phyloP scores from a whole-genome alignment of 164 flowering plant genomes.

The Warburgia ugandensis region DNA sequence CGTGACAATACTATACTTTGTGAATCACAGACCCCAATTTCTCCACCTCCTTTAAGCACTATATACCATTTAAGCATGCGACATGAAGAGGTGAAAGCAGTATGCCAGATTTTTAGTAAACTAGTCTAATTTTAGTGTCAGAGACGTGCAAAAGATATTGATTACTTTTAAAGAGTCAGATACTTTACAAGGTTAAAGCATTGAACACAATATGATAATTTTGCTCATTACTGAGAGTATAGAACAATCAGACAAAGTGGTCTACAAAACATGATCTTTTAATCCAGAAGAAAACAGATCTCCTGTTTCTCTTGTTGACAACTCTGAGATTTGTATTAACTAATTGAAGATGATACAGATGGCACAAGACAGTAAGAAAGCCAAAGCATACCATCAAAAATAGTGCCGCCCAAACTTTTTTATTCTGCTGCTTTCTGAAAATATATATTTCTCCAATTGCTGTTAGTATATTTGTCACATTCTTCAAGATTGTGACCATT shows the following conservation, averaged over 20 bases:
- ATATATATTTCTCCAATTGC: constrained; percentile 70
- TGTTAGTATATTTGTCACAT: constrained; percentile 68
- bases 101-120: too few relatives aligned
- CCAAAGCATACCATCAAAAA: constrained; percentile 53
- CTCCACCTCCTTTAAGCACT: neutral
- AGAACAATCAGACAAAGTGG: too few relatives aligned
- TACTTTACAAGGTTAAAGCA: too few relatives aligned
- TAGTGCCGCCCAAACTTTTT: constrained; percentile 85
- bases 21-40: neutral
- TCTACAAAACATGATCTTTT: too few relatives aligned
- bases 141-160: too few relatives aligned
- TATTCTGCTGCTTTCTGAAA: constrained; percentile 58
- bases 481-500: constrained; percentile 90
- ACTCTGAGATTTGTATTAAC: neutral
- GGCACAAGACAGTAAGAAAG: neutral
- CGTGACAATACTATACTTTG: too few relatives aligned
- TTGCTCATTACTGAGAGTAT: too few relatives aligned
- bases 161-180: too few relatives aligned
- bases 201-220: too few relatives aligned
- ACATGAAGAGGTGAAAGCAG: neutral
- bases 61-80: neutral
- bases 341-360: neutral
- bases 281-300: too few relatives aligned
- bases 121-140: too few relatives aligned
- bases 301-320: too few relatives aligned